phyloP scores from a whole-genome alignment of 2,329 filamentous ascomycete species.

The Trichoderma brevicompactum region DNA sequence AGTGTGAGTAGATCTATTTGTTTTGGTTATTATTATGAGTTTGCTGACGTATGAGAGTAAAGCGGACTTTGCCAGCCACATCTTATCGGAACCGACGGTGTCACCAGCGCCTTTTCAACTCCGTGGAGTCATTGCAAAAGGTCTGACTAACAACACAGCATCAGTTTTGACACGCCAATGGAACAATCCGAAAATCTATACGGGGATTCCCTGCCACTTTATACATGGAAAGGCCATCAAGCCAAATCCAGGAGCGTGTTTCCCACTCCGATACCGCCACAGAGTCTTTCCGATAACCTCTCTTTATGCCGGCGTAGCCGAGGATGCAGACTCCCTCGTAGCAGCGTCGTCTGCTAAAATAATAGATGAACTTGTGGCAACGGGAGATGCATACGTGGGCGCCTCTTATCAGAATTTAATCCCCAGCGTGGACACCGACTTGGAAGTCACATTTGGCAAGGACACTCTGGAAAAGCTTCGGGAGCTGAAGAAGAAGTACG shows the following conservation, averaged over 20 bases:
- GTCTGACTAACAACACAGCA: not conserved
- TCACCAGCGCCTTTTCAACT: not conserved
- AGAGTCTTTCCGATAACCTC: not conserved
- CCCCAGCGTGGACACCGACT: not conserved
- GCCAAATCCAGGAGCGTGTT: conserved; percentile 4
- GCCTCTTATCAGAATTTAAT: conserved; percentile 14
- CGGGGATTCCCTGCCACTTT: not conserved
- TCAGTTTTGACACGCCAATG: not conserved
- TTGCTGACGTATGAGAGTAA: not conserved
- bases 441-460: conserved; percentile 10
- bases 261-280: conserved; percentile 11
- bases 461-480: not conserved
- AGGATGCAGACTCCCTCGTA: not conserved
- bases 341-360: not conserved
- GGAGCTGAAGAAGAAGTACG: conserved; percentile 13
- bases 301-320: not conserved
- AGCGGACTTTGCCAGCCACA: not conserved
- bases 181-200: not conserved
- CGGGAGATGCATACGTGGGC: not conserved
- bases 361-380: not conserved
- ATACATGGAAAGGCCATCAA: not conserved
- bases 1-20: not conserved
- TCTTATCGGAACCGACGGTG: not conserved
- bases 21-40: no score
- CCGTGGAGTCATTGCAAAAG: conserved; percentile 4